Percentiles rank a stretch among this genome's conserved stretches.
Evolutionary conservation across 2,329 filamentous ascomycete species (phyloP).

Genomic region (Fusarium burgessii): DNA sequence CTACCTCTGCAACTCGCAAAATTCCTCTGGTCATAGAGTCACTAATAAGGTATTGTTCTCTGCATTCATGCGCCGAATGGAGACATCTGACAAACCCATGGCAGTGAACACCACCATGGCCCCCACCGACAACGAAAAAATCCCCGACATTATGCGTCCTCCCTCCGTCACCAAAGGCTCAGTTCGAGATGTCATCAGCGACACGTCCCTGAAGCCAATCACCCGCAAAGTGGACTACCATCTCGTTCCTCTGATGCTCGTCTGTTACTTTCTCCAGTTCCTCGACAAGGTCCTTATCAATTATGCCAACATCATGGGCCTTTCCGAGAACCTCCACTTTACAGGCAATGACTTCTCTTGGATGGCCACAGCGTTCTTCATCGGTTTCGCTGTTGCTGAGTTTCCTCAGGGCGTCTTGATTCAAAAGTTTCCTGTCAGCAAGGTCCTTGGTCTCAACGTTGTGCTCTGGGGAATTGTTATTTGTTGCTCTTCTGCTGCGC

Average conservation of each 20-base stretch:
- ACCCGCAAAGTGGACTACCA: conserved; percentile 21
- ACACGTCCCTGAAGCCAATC: neutral
- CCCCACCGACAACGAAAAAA: conserved; percentile 1
- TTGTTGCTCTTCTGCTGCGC: conserved; percentile 7
- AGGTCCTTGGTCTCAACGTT: conserved; percentile 7
- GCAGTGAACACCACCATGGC: neutral
- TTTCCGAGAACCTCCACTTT: conserved; percentile 6
- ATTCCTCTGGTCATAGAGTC: too few species aligned
- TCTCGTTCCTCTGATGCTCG: conserved; percentile 12
- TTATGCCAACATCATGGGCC: conserved; percentile 21
- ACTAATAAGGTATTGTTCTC: too few species aligned
- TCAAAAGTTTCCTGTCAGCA: conserved; percentile 4
- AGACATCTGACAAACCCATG: neutral
- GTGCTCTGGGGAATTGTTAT: conserved; percentile 14
- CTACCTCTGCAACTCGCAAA: neutral
- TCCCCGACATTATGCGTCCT: neutral
- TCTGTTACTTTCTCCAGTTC: conserved; percentile 18
- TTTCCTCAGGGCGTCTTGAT: conserved; percentile 12
- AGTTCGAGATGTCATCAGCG: conserved; percentile 7
- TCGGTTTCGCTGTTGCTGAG: conserved; percentile 7
- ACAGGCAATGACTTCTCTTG: conserved; percentile 13
- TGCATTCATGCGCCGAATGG: too few species aligned
- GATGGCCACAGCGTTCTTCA: conserved; percentile 19
- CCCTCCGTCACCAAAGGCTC: conserved; percentile 3
- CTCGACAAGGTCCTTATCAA: conserved; percentile 18